Base-by-base conservation (phyloP, 768 basidiomycete genomes). In the Boletus edulis region DNA sequence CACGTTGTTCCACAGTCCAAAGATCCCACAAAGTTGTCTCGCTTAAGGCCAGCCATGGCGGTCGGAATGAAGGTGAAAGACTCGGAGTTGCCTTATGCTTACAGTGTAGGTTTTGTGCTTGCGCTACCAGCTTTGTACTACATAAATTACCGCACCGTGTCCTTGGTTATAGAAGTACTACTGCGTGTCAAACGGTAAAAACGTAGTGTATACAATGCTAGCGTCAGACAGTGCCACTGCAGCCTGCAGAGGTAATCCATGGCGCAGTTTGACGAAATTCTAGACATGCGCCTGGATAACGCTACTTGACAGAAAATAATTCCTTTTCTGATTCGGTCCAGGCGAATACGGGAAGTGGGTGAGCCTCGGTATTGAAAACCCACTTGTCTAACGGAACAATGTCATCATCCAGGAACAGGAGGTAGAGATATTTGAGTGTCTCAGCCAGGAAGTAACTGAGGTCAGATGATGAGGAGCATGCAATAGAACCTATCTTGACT, bases 1-100 rank as follows among this genome's bases (percentile, higher is more conserved):
- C 63, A 94, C 93, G 94, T 97, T 46, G 94, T 97, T 39, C 94
- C 94, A 66, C 94, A 96, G 72, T 97, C 94, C 56, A 97, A 78
- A 47, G 92, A 91, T 52, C 92, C 94, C 42, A 97, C 86, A 70
- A 96, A 94, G 67, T 94, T 86, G 55, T 85, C 86, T 62, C 82
- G 80, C 64, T 81, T 85, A 49, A 78, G 73, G 43, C 49, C 45
- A 15, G 66, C 43, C 76, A 79, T 76, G 55, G 27, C 35, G 9
- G 55, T 45, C 24, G 4, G 24, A 40, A 41, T 1, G 24, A 56
- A 46, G 3, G 20, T 22, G 46, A 38, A 38, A 51, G 15, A 42
- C 34, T 37, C 31, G 41, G 42, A 32, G 27, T 59, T 65, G 15
- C 54, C 46, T 62, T 64, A 43, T 55, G 22, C 3, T 22, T 22